Evolutionary conservation across 2,329 filamentous ascomycete species (phyloP).

Genomic region (Dothiorella sarmentorum): DNA sequence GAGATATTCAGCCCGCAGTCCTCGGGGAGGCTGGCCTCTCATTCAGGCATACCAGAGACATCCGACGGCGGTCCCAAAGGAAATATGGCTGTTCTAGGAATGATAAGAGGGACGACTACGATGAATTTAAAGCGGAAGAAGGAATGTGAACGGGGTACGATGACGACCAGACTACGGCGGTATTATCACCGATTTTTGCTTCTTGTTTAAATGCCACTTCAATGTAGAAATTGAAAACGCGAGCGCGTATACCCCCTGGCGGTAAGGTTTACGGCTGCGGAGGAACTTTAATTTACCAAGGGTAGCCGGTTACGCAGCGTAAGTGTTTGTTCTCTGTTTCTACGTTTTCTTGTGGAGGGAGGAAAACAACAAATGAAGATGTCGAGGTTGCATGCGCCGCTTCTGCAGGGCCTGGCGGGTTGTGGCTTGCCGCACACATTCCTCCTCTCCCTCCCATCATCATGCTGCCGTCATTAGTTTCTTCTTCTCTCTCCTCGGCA

Average conservation of each 20-base stretch:
- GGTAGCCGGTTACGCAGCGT: neutral
- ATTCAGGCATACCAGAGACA: neutral
- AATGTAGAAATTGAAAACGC: slow-evolving; percentile 14
- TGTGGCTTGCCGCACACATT: slow-evolving; percentile 2
- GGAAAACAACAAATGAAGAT: neutral
- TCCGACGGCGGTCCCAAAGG: neutral
- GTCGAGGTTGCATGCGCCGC: neutral
- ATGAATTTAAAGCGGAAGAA: slow-evolving; percentile 4
- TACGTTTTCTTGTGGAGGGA: neutral
- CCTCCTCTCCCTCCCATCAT: neutral
- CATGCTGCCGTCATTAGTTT: slow-evolving; percentile 12
- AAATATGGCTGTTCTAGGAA: neutral
- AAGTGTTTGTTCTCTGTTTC: neutral
- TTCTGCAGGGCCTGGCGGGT: neutral
- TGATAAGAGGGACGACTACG: neutral
- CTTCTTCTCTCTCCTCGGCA: neutral
- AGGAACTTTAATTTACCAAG: neutral
- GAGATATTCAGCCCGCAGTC: neutral
- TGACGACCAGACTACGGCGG: slow-evolving; percentile 1
- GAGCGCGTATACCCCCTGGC: slow-evolving; percentile 5
- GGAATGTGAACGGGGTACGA: neutral
- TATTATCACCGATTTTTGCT: slow-evolving; percentile 2
- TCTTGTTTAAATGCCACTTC: slow-evolving; percentile 6
- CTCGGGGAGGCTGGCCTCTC: neutral
- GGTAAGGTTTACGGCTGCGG: neutral